phyloP scores from a whole-genome alignment of 2,329 filamentous ascomycete species.

The Penicillium expansum region DNA sequence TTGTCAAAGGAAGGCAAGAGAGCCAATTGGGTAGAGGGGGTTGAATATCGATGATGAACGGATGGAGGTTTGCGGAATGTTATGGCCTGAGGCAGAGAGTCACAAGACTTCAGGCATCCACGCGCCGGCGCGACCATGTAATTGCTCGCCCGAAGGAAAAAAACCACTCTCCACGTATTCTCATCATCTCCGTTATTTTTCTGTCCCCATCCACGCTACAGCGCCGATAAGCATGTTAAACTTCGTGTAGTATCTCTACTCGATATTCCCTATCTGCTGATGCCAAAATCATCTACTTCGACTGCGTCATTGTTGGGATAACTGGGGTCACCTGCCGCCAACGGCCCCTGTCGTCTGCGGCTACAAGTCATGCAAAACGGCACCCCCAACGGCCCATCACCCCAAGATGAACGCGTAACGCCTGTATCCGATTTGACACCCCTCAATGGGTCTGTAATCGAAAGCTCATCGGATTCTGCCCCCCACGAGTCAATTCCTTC shows the following conservation, averaged over 20 bases:
- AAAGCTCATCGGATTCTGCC: conserved; percentile 23
- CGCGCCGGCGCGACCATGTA: conserved; percentile 29
- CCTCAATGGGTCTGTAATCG: conserved; percentile 21
- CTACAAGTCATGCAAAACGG: conserved; percentile 50
- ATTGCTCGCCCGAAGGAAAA: conserved; percentile 36
- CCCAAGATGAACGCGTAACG: conserved; percentile 41
- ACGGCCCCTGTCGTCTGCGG: conserved; percentile 43
- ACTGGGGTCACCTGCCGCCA: conserved; percentile 43
- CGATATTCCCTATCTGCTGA: conserved; percentile 40
- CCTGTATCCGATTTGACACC: conserved; percentile 26
- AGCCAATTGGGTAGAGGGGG: conserved; percentile 22
- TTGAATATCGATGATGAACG: conserved; percentile 29
- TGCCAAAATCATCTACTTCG: conserved; percentile 35
- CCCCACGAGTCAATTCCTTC: conserved; percentile 26
- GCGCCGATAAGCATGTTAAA: conserved; percentile 48
- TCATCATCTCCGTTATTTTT: conserved; percentile 32
- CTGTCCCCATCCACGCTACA: conserved; percentile 39
- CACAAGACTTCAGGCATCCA: conserved; percentile 13
- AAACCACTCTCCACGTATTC: conserved; percentile 43
- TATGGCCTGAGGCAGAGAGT: conserved; percentile 17
- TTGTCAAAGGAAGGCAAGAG: conserved; percentile 17
- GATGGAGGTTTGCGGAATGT: conserved; percentile 29
- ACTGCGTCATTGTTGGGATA: conserved; percentile 45
- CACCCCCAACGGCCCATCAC: conserved; percentile 40
- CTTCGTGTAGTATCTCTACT: conserved; percentile 35